Evolutionary conservation across 1,139 yeast species (phyloP), one percentile per base, ranked within the genome.

Genomic region (Yamadazyma triangularis): DNA sequence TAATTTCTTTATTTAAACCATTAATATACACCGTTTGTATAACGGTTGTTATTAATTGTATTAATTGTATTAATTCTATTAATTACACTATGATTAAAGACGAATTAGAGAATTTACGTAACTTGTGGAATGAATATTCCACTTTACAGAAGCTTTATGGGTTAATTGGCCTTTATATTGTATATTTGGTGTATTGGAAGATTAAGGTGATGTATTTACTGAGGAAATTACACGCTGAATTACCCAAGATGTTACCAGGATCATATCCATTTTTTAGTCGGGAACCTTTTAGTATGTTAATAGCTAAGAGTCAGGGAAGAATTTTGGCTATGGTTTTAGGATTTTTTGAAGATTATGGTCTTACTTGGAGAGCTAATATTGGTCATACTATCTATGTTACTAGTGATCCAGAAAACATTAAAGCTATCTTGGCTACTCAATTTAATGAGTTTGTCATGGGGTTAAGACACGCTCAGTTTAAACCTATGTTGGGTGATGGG

Each of bases 361-460:
- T 30, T 23, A 32, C 32, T 33, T 29, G 47, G 44, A 22, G 29
- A 5, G 45, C 47, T 13, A 35, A 35, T 26, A 28, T 47, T 35
- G 40, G 39, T 4, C 33, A 40, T 9, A 39, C 31, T 13, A 35
- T 50, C 15, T 45, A 51, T 34, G 58, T 55, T 7, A 63, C 69
- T 4, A 47, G 39, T 26, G 66, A 63, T 28, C 69, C 70, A 6
- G 69, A 62, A 36, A 60, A 63, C 43, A 52, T 65, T 42, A 53
- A 64, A 41, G 70, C 70, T 3, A 36, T 64, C 8, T 53, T 64
- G 39, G 65, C 67, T 24, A 60, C 68, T 19, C 67, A 68, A 35
- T 73, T 74, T 47, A 60, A 60, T 41, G 79, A 74, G 36, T 74
- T 70, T 50, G 62, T 64, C n/a, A 60, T 76, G 27, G 81, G 80